phyloP scores from a whole-genome alignment of 2,329 filamentous ascomycete genomes.

The Aspergillus sp. region DNA sequence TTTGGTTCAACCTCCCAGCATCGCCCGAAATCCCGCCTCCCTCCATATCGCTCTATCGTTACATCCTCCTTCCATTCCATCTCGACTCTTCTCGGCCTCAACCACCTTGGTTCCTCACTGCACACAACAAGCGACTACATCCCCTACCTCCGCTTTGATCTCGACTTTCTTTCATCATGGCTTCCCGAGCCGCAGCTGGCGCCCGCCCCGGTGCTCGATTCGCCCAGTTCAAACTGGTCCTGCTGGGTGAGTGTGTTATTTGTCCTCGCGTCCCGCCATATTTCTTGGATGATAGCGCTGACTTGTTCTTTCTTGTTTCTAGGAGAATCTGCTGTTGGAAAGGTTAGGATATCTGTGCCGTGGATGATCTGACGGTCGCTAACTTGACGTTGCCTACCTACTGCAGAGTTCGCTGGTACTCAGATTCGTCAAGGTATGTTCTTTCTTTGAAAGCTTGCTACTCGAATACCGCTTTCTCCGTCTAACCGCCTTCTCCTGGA shows the following conservation, averaged over 20 bases:
- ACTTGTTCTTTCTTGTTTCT: constrained; percentile 18
- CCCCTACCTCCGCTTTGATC: neutral
- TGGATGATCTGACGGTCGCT: constrained; percentile 20
- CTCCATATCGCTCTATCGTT: constrained; percentile 15
- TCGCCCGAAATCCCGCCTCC: constrained; percentile 18
- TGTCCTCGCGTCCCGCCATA: neutral
- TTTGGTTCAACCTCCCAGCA: constrained; percentile 13
- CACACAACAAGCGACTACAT: neutral
- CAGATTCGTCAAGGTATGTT: constrained; percentile 88
- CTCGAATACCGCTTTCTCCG: neutral
- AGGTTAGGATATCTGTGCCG: constrained; percentile 56
- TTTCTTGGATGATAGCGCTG: constrained; percentile 12
- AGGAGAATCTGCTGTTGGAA: constrained; percentile 99
- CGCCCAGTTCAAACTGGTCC: constrained; percentile 97
- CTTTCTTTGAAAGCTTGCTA: neutral
- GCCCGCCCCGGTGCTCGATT: constrained; percentile 72
- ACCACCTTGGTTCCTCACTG: neutral
- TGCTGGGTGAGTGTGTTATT: constrained; percentile 68
- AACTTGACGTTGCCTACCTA: constrained; percentile 33
- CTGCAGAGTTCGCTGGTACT: constrained; percentile 90
- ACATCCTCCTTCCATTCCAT: constrained; percentile 10
- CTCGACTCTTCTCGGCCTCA: constrained; percentile 5
- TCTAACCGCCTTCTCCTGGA: constrained; percentile 1
- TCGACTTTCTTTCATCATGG: constrained; percentile 56
- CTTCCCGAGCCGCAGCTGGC: constrained; percentile 75